Evolutionary conservation across 2,329 filamentous ascomycete species (phyloP), one percentile per base, ranked within the genome.

Genomic region (Cylindrodendrum hubeiense): DNA sequence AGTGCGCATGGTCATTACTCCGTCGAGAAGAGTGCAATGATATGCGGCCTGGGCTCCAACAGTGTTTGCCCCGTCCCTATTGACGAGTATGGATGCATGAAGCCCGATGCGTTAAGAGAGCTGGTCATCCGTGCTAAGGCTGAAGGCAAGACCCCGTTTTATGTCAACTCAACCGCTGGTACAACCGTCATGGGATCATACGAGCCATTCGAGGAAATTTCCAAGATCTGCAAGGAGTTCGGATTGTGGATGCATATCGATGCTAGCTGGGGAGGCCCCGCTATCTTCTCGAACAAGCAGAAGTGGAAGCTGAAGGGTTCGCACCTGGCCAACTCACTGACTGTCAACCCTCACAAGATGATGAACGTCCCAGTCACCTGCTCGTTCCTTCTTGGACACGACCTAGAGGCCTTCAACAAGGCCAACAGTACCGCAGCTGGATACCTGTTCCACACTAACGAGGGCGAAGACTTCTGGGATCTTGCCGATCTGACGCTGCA

Each of bases 341-440:
- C 94, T 2, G 88, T 97, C 59, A 98, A 97, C 79, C 95, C 96
- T 62, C 96, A 99, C 82, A 98, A 98, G 82, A 98, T 98, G 96
- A 87, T 98, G 76, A 93, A 93, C 63, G 93, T 94, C 3, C 95
- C 96, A 0, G 83, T 97, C 43, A 97, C 95, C 0, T 98, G 95
- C 81, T 95, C 92, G 0, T 98, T 97, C 82, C 86, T 99, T 5
- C 86, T 99, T 13, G 91, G 89, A 0, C 87, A 87, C 2, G 95
- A 98, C 77, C 81, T 97, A 76, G 84, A 86, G 60, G 82, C 91
- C 24, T 97, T 98, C 78, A 92, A 96, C 78, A 83, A 81, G 50
- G 94, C 94, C 13, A 97, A 97, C 81, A 97, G 93, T 3, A 86
- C 97, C 3, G 91, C 91, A 0, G 96, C 95, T 0, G 94, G 92